phyloP scores from a whole-genome alignment of 2,329 filamentous ascomycete genomes.

The Talaromyces albobiverticillius region DNA sequence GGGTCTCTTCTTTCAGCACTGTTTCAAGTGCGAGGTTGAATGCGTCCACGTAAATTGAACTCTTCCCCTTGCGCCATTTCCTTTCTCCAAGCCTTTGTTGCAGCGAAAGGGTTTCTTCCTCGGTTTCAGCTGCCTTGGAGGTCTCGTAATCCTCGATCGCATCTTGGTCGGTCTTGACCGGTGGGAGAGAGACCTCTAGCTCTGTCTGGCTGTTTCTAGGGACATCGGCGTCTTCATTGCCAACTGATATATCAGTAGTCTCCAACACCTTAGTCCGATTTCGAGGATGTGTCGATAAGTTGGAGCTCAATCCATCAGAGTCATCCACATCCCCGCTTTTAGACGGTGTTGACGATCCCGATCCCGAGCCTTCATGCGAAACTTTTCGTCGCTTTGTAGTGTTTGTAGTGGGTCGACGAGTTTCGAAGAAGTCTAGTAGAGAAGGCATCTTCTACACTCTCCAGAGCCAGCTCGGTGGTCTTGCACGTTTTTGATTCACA shows the following conservation, averaged over 20 bases:
- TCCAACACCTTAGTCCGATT: slow-evolving; percentile 34
- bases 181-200: slow-evolving; percentile 68
- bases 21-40: slow-evolving; percentile 91
- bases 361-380: slow-evolving; percentile 16
- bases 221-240: slow-evolving; percentile 30
- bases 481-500: too few relatives aligned
- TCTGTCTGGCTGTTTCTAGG: slow-evolving; percentile 55
- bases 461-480: too few relatives aligned
- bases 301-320: background rate
- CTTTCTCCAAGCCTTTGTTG: slow-evolving; percentile 55
- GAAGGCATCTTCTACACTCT: slow-evolving; percentile 20
- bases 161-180: slow-evolving; percentile 63
- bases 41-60: slow-evolving; percentile 93
- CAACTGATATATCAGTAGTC: slow-evolving; percentile 33
- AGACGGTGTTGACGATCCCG: background rate
- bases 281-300: background rate
- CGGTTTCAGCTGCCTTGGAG: slow-evolving; percentile 55
- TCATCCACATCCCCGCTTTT: background rate
- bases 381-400: slow-evolving; percentile 30
- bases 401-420: slow-evolving; percentile 27
- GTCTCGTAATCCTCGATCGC: slow-evolving; percentile 78
- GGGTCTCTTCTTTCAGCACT: slow-evolving; percentile 81
- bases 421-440: slow-evolving; percentile 36
- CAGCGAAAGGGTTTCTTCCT: slow-evolving; percentile 39
- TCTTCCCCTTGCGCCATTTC: slow-evolving; percentile 72